Evolutionary conservation across 768 basidiomycete species (phyloP), one percentile per base, ranked within the genome.

Genomic region (Aureoboletus auriporus): DNA sequence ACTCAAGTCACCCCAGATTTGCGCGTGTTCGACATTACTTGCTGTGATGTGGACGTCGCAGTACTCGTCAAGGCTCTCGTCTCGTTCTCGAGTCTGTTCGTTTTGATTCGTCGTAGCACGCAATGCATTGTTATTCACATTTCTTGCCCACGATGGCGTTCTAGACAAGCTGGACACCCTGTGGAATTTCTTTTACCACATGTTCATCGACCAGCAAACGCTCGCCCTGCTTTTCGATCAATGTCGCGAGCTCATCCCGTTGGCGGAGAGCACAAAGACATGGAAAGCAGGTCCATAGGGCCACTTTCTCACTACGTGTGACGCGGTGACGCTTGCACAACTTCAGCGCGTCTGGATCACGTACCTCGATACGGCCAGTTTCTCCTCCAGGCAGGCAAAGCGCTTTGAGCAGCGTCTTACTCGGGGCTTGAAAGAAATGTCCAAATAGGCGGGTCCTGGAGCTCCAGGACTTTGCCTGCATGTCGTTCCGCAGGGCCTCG

Each of bases 401-500:
- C 36, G 10, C 14, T 59, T 61, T 12, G 46, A 56, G 39, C 43
- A 47, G 10, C 37, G 31, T 1, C 54, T 56, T 16, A 31, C 16
- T 2, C 43, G 52, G 0, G 59, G 52, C 6, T 54, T 59, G 42
- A 45, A 57, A 16, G 47, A 44, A 0, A 46, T 46, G 35, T 37
- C 8, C 10, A 27, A 26, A 1, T 44, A 6, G 23, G 3, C 1
- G 3, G 35, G 26, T 1, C 0, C 9, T 0, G 11, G 26, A 3
- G 40, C n/a, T n/a, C n/a, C n/a, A n/a, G 42, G 10, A 47, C 50
- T 1, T 29, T 50, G 4, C 37, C 57, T 5, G 53, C 63, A 13
- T 44, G 37, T 37, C 65, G 65, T 36, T 65, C 65, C 4, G 66
- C 65, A 0, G 66, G 63, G 1, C 65, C 64, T 8, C 35, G 65